Evolutionary conservation across 768 basidiomycete species (phyloP).

Genomic region (Cystofilobasidium capitatum): DNA sequence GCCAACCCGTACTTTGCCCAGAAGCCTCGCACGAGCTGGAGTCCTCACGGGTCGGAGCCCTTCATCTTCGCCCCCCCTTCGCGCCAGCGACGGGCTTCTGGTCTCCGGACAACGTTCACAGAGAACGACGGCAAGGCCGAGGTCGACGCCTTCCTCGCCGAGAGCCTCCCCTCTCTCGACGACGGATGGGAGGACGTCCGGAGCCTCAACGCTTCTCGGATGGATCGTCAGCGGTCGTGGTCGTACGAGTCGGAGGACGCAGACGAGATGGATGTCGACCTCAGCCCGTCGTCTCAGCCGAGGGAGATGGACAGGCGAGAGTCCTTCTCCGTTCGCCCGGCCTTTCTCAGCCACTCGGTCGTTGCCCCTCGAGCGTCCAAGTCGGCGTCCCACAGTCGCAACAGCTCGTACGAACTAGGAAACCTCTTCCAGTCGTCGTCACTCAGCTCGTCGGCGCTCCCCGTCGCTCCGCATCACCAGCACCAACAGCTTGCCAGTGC

Average conservation of each 20-base stretch:
- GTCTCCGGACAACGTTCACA: too few species aligned
- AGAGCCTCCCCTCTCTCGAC: background rate
- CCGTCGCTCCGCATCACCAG: too few species aligned
- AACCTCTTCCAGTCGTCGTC: background rate
- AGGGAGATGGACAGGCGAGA: too few species aligned
- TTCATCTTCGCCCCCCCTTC: too few species aligned
- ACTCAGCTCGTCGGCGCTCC: background rate
- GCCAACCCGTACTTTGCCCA: too few species aligned
- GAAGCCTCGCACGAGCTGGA: slow-evolving; percentile 1
- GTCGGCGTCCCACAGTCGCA: background rate
- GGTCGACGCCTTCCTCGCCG: background rate
- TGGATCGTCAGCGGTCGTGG: background rate
- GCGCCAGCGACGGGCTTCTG: too few species aligned
- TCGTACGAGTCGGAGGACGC: background rate
- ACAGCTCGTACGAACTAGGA: background rate
- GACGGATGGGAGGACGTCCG: background rate
- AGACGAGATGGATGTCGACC: background rate
- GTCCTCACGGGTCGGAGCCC: background rate
- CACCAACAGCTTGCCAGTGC: too few species aligned
- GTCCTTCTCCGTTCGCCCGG: too few species aligned
- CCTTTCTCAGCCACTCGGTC: too few species aligned
- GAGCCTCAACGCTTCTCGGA: background rate
- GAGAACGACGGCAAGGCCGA: too few species aligned
- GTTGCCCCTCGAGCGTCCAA: background rate
- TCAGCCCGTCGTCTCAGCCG: background rate